phyloP scores from a whole-genome alignment of 371 early-diverging fungal species.

The Apophysomyces ossiformis region DNA sequence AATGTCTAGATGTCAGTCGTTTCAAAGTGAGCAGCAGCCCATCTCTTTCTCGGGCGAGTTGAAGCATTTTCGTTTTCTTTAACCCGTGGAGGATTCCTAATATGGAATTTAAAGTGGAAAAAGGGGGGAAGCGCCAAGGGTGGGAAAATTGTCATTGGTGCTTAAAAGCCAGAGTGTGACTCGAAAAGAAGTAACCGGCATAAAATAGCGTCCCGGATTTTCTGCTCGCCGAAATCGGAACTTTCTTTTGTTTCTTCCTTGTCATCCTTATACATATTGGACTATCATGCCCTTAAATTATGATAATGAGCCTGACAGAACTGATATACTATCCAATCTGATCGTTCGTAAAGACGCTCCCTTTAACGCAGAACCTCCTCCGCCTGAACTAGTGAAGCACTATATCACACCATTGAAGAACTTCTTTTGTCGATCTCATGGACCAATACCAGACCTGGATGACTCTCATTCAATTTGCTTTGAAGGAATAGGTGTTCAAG shows the following conservation, averaged over 20 bases:
- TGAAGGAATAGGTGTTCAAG: slow-evolving; percentile 27
- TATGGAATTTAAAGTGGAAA: too few species aligned
- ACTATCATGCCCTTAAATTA: slow-evolving; percentile 34
- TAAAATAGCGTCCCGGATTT: too few species aligned
- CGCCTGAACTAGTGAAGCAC: slow-evolving; percentile 51
- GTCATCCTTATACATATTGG: not conserved
- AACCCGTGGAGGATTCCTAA: too few species aligned
- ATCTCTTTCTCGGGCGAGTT: too few species aligned
- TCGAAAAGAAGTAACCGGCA: too few species aligned
- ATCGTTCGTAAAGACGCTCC: slow-evolving; percentile 57
- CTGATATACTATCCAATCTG: slow-evolving; percentile 11
- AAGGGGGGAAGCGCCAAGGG: too few species aligned
- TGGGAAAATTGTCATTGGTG: too few species aligned
- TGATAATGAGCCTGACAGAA: slow-evolving; percentile 34
- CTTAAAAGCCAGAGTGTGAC: too few species aligned
- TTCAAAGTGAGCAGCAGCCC: too few species aligned
- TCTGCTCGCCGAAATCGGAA: not conserved
- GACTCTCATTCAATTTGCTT: slow-evolving; percentile 50
- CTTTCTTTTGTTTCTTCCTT: slow-evolving; percentile 4
- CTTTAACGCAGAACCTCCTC: slow-evolving; percentile 61
- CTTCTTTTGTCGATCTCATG: slow-evolving; percentile 80
- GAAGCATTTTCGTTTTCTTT: too few species aligned
- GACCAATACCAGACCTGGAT: slow-evolving; percentile 81
- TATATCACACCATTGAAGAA: slow-evolving; percentile 58
- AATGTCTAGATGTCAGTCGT: too few species aligned